Percentiles rank a stretch among this genome's conserved stretches.
phyloP scores from a whole-genome alignment of 225 moss, liverwort and hornwort species.

The Pleurozium schreberi region DNA sequence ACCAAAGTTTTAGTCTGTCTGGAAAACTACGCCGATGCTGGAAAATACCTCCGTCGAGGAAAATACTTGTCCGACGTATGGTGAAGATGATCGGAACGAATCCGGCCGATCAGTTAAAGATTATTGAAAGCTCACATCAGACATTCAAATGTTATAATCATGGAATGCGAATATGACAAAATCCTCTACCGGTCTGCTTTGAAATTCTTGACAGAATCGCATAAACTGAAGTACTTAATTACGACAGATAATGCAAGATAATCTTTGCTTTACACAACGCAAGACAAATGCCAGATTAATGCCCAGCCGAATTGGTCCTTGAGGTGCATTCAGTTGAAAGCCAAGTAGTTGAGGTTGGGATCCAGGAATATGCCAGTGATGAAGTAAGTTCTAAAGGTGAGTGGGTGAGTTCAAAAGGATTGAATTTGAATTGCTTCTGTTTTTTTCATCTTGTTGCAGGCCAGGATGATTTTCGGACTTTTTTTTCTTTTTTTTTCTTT shows the following conservation, averaged over 20 bases:
- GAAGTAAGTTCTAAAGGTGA: not conserved
- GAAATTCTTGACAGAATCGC: not conserved
- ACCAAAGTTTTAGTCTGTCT: not conserved
- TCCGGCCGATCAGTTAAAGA: too few species aligned
- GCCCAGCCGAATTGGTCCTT: not conserved
- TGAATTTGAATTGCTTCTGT: not conserved
- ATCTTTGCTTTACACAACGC: too few species aligned
- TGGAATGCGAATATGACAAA: not conserved
- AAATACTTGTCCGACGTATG: too few species aligned
- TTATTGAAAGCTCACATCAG: not conserved
- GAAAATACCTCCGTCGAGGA: too few species aligned
- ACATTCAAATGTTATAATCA: not conserved
- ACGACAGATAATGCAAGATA: not conserved
- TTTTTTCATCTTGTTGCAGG: not conserved
- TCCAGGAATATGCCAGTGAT: not conserved
- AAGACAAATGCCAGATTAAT: too few species aligned
- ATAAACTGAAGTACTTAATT: too few species aligned
- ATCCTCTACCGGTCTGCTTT: not conserved
- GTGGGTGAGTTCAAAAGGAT: not conserved
- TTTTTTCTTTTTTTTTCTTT: fast-evolving
- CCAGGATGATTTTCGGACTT: too few species aligned
- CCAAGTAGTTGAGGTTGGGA: not conserved
- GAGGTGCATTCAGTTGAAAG: not conserved
- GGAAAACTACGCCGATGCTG: not conserved
- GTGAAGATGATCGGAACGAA: not conserved